Percentiles rank a stretch among this genome's conserved stretches.
Conservation (phyloP, 2,329 filamentous ascomycete genomes). For the Diplodia corticola region DNA sequence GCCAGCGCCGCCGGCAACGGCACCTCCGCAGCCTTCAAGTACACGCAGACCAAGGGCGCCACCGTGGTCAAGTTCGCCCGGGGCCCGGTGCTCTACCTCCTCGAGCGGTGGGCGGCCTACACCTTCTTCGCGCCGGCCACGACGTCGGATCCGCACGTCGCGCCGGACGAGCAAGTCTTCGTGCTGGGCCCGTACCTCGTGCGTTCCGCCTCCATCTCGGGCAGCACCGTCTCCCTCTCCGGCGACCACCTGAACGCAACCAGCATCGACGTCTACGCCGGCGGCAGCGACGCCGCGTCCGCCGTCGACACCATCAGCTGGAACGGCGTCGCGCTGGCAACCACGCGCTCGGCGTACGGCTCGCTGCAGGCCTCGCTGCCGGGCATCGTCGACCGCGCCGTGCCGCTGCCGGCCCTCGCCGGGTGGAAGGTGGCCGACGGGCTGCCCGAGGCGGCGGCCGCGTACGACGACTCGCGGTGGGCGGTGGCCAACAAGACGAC, state of each 20-base stretch:
- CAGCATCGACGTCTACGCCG: slow-evolving; percentile 41
- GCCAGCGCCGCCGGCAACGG: slow-evolving; percentile 45
- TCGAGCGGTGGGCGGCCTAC: slow-evolving; percentile 42
- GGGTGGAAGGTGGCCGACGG: slow-evolving; percentile 52
- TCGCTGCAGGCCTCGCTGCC: slow-evolving; percentile 25
- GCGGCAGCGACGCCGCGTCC: slow-evolving; percentile 26
- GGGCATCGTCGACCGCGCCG: not conserved
- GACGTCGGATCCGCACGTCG: slow-evolving; percentile 39
- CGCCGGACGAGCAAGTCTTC: slow-evolving; percentile 41
- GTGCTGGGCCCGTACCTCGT: slow-evolving; percentile 46
- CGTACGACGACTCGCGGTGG: slow-evolving; percentile 52
- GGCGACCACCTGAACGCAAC: slow-evolving; percentile 40
- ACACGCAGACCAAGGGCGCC: slow-evolving; percentile 33
- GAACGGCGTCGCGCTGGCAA: slow-evolving; percentile 39
- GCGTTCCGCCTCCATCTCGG: slow-evolving; percentile 31
- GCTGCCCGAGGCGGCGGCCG: slow-evolving; percentile 49
- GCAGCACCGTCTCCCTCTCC: slow-evolving; percentile 34
- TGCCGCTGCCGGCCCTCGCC: slow-evolving; percentile 41
- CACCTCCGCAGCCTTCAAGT: slow-evolving; percentile 33
- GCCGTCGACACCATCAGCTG: slow-evolving; percentile 36
- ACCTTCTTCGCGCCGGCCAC: slow-evolving; percentile 43
- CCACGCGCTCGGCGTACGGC: slow-evolving; percentile 38
- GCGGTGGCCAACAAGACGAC: slow-evolving; percentile 38
- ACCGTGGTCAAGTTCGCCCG: slow-evolving; percentile 41
- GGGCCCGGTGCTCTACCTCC: slow-evolving; percentile 37